Percentiles rank a stretch among this genome's conserved stretches.
Conservation (phyloP, 352 stramenopile genomes). For the Phytopythium litorale region DNA sequence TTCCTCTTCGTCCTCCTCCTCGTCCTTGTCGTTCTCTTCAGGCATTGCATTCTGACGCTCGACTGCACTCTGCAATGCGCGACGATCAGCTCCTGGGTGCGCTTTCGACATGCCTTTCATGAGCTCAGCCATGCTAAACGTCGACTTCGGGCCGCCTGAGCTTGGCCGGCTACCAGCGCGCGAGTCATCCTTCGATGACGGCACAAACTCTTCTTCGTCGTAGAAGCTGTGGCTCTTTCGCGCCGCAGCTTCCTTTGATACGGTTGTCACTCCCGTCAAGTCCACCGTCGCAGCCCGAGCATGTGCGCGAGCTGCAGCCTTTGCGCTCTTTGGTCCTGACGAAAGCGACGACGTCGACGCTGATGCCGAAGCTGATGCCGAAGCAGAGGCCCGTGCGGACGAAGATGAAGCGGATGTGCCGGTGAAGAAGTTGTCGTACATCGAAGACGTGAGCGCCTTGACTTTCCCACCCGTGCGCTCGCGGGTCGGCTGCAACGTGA, state of each 20-base stretch:
- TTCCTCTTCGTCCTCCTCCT: conserved; percentile 45
- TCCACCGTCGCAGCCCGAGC: conserved; percentile 29
- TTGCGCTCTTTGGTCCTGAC: conserved; percentile 33
- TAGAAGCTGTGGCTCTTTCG: conserved; percentile 78
- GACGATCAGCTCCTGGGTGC: conserved; percentile 22
- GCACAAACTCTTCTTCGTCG: conserved; percentile 50
- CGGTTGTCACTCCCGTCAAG: conserved; percentile 38
- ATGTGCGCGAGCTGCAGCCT: conserved; percentile 54
- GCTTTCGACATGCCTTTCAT: conserved; percentile 58
- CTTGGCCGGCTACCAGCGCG: conserved; percentile 12
- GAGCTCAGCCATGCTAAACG: conserved; percentile 66
- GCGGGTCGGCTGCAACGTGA: not conserved
- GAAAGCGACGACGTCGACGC: not conserved
- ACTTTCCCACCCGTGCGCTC: not conserved
- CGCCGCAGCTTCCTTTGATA: conserved; percentile 38
- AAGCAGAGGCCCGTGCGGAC: not conserved
- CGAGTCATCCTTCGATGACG: conserved; percentile 14
- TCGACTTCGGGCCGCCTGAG: conserved; percentile 29
- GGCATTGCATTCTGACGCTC: conserved; percentile 1
- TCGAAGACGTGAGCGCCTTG: not conserved
- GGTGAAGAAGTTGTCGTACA: conserved; percentile 2
- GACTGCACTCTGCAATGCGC: not conserved
- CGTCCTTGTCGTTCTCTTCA: conserved; percentile 7
- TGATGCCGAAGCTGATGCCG: not conserved
- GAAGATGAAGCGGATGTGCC: not conserved